A percentile compares a stretch with the other conserved stretches of the same genome.
Conservation (phyloP, 257 asterid species). For the Solanum sejunctum region DNA sequence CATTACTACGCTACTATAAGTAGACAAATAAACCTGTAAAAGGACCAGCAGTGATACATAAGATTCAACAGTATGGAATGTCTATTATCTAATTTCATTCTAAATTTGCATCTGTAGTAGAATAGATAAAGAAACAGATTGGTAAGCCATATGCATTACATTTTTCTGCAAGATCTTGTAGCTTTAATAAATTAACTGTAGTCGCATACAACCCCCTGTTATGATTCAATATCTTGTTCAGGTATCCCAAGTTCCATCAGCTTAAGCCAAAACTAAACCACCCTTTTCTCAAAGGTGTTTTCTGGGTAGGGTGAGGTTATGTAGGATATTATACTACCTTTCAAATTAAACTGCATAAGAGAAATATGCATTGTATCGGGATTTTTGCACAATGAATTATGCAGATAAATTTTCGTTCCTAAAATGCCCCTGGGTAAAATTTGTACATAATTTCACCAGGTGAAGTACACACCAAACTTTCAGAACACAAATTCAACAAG, state of each 20-base stretch:
- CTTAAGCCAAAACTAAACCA: not conserved
- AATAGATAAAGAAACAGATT: not conserved
- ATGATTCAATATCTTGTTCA: not conserved
- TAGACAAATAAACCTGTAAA: conserved; percentile 77
- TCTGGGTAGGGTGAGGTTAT: not conserved
- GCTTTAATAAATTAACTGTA: not conserved
- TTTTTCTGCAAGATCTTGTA: not conserved
- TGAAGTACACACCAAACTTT: not conserved
- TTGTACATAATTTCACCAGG: not conserved
- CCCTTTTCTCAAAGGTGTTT: not conserved
- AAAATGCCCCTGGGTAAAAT: not conserved
- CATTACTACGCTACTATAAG: conserved; percentile 36
- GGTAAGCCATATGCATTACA: not conserved
- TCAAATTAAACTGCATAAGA: not conserved
- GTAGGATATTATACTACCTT: not conserved
- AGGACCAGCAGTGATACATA: not conserved
- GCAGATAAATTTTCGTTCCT: not conserved
- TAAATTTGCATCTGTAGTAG: not conserved
- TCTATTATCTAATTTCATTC: not conserved
- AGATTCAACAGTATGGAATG: not conserved
- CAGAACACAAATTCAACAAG: not conserved
- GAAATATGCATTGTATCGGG: not conserved
- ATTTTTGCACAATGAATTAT: not conserved
- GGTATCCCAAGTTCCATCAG: not conserved
- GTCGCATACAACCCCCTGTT: not conserved